Conservation (phyloP, 352 stramenopile species). For the Elongisporangium anandrum region DNA sequence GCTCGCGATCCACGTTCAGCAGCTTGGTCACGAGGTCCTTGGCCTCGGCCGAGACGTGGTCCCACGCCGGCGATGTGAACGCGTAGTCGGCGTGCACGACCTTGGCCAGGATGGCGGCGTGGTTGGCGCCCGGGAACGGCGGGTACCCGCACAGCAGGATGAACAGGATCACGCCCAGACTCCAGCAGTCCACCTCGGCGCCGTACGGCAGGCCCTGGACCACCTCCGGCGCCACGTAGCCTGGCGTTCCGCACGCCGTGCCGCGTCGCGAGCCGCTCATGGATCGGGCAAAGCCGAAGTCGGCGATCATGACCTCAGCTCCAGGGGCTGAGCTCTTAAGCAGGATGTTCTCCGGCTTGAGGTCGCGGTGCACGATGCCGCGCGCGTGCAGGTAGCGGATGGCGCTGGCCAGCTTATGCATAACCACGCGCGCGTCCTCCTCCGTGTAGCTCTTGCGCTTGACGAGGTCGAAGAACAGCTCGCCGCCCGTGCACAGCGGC, state of each 20-base stretch:
- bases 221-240: constrained; percentile 94
- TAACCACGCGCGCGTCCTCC: constrained; percentile 90
- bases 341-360: constrained; percentile 90
- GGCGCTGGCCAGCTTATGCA: constrained; percentile 87
- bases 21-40: constrained; percentile 95
- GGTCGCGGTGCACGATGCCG: constrained; percentile 90
- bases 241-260: constrained; percentile 79
- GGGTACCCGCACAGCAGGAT: constrained; percentile 93
- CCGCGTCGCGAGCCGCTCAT: constrained; percentile 49
- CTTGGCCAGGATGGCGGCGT: constrained; percentile 65
- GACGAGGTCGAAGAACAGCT: constrained; percentile 96
- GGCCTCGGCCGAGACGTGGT: constrained; percentile 89
- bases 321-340: constrained; percentile 71
- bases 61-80: constrained; percentile 92
- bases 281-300: constrained; percentile 85
- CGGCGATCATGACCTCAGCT: constrained; percentile 81
- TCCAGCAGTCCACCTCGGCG: constrained; percentile 92
- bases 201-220: constrained; percentile 86
- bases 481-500: constrained; percentile 75
- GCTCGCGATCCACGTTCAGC: constrained; percentile 85
- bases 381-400: constrained; percentile 92
- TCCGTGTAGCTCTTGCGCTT: constrained; percentile 95
- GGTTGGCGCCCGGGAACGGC: constrained; percentile 73
- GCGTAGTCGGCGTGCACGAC: constrained; percentile 86
- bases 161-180: constrained; percentile 92